Conservation (phyloP, 208 protist species). For the Leishmania aethiopica region DNA sequence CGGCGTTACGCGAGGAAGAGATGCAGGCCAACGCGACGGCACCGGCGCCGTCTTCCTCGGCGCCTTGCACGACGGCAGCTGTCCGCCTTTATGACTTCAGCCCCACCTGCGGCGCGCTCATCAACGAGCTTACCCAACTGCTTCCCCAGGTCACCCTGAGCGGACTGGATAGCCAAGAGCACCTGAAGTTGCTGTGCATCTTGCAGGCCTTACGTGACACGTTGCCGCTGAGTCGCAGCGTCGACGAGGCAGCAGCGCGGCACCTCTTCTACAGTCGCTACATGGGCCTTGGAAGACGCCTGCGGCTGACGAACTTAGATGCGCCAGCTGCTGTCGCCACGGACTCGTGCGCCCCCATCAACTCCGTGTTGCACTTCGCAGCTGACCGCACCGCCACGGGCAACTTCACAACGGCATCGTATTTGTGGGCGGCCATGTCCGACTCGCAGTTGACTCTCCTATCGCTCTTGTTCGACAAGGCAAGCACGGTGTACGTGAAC, state of each 20-base stretch:
- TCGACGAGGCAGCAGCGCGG: slow-evolving; percentile 76
- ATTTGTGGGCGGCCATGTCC: slow-evolving; percentile 69
- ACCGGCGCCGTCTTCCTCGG: background rate
- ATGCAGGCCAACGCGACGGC: background rate
- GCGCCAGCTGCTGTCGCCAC: slow-evolving; percentile 7
- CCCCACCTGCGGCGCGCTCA: slow-evolving; percentile 33
- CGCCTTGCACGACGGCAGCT: background rate
- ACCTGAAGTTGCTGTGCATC: slow-evolving; percentile 76
- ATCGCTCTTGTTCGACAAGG: slow-evolving; percentile 43
- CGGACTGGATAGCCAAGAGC: slow-evolving; percentile 55
- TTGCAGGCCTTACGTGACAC: slow-evolving; percentile 63
- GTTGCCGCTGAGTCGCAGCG: slow-evolving; percentile 46
- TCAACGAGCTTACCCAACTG: slow-evolving; percentile 48
- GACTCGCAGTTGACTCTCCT: slow-evolving; percentile 60
- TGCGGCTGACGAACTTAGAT: slow-evolving; percentile 37
- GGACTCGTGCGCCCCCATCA: slow-evolving; percentile 23
- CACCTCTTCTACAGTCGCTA: slow-evolving; percentile 78
- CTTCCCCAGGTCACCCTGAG: slow-evolving; percentile 58
- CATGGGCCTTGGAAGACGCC: slow-evolving; percentile 52
- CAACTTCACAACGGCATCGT: slow-evolving; percentile 42
- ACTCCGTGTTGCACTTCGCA: slow-evolving; percentile 50
- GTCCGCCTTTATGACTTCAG: slow-evolving; percentile 30
- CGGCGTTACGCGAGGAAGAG: slow-evolving; percentile 3
- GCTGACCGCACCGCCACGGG: slow-evolving; percentile 49
- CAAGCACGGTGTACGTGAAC: slow-evolving; percentile 20